Evolutionary conservation across 2,329 filamentous ascomycete species (phyloP), one percentile per base, ranked within the genome.

Genomic region (Hymenoscyphus fraxineus): DNA sequence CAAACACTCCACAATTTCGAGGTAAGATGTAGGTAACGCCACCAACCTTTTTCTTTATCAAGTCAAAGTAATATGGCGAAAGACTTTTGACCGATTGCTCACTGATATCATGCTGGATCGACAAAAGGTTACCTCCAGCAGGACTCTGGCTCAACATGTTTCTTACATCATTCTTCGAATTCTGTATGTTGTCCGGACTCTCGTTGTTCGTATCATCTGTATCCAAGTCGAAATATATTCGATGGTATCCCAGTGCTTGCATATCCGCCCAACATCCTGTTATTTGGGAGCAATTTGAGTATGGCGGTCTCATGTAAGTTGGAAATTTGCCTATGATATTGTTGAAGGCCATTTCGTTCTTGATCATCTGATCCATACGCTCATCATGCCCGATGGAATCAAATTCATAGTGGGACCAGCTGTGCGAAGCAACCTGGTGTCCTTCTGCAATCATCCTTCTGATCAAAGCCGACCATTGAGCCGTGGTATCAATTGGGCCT

Each of bases 341-440:
- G 69, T 79, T 78, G 35, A 85, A 72, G 47, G 82, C 82, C 77
- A 82, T 82, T 72, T 84, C 82, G 70, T 82, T 81, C 73, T 81
- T 81, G 69, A 75, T 71, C 79, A 84, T 82, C 67, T 79, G 80
- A 40, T 81, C 74, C 62, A 76, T 78, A 62, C 80, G 77, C 3
- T 19, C 44, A 10, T 22, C 44, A 22, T 51, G 15, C 6, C 44
- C 44, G 12, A 51, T 51, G 12, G 44, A 51, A 13, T 51, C 44
- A 10, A 51, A n/a, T 22, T 51, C 44, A 62, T 79, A 75, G 69
- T 84, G 81, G 5, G 78, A 80, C 81, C 81, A 84, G 6, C 82
- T 83, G 72, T 84, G 85, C 15, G 80, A 83, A 63, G 82, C 85
- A 64, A 88, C 78, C 70, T 88, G 85, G 73, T 88, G 85, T 22